Conservation (phyloP, 2,329 filamentous ascomycete species). For the Fusarium luffae region DNA sequence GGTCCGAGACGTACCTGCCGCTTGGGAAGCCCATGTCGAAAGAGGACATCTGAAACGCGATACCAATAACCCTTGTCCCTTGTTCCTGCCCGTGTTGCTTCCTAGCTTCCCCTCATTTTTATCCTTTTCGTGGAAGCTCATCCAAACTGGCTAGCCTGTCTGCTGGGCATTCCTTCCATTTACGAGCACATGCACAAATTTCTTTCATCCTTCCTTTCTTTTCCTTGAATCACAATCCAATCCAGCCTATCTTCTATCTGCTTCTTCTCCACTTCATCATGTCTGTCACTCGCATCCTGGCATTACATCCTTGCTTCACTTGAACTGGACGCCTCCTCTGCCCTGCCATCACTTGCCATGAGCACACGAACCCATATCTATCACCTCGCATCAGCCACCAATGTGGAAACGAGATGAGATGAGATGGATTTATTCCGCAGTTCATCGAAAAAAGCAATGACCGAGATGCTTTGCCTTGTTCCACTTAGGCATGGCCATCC, state of each 20-base stretch:
- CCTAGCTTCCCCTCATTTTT: conserved; percentile 26
- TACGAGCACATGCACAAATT: background rate
- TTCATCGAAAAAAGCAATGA: background rate
- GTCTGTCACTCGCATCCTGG: conserved; percentile 8
- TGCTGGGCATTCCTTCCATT: conserved; percentile 4
- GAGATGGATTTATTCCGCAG: conserved; percentile 5
- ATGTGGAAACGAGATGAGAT: conserved; percentile 2
- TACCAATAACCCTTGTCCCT: conserved; percentile 1
- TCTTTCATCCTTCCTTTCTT: conserved; percentile 4
- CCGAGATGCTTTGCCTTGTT: background rate
- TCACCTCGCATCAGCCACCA: conserved; percentile 22
- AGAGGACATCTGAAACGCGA: conserved; percentile 37
- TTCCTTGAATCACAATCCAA: conserved; percentile 3
- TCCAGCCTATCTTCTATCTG: background rate
- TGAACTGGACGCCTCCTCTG: background rate
- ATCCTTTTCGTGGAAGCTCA: conserved; percentile 10
- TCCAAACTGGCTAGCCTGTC: conserved; percentile 11
- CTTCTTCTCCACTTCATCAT: conserved; percentile 11
- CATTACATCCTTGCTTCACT: conserved; percentile 12
- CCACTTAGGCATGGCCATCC: conserved; percentile 3
- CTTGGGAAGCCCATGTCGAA: conserved; percentile 29
- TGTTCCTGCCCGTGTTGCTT: conserved; percentile 3
- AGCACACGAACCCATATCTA: conserved; percentile 7
- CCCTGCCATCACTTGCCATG: conserved; percentile 3
- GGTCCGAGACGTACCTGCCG: conserved; percentile 35